Evolutionary conservation across 1,284 basidiomycete species (phyloP).

Genomic region (Hypsizygus ulmarius): DNA sequence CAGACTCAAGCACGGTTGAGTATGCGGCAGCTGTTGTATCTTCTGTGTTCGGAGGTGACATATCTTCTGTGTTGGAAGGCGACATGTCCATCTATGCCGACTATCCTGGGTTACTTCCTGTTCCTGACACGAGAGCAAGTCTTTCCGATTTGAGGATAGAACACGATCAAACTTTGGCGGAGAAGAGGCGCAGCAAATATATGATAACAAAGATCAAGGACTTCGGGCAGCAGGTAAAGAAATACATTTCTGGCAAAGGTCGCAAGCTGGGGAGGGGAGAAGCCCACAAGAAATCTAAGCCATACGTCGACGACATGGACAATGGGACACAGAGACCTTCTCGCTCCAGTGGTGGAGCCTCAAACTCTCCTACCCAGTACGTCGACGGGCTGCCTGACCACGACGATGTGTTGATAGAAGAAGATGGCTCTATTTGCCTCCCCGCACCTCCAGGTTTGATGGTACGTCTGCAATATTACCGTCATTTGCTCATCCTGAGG

Average conservation of each 20-base stretch:
- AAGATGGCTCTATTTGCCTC: neutral
- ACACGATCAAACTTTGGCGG: neutral
- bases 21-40: slow-evolving; percentile 33
- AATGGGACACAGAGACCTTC: neutral
- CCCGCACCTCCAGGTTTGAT: slow-evolving; percentile 18
- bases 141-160: too few relatives aligned
- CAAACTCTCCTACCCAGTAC: neutral
- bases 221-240: slow-evolving; percentile 14
- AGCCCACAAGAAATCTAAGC: slow-evolving; percentile 1
- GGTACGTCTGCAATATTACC: slow-evolving; percentile 9
- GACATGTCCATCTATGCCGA: slow-evolving; percentile 19
- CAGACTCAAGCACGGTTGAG: slow-evolving; percentile 27
- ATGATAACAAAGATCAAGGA: slow-evolving; percentile 13
- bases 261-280: too few relatives aligned
- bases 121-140: neutral
- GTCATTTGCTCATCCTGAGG: neutral
- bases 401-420: slow-evolving; percentile 1
- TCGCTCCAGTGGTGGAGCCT: neutral
- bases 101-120: slow-evolving; percentile 6
- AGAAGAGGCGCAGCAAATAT: neutral
- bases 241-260: neutral
- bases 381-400: neutral
- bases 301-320: neutral
- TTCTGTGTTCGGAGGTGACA: slow-evolving; percentile 30
- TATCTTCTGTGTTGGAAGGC: slow-evolving; percentile 29